Base-by-base conservation (phyloP, 1,139 yeast species). In the Saccharomyces pastorianus region DNA sequence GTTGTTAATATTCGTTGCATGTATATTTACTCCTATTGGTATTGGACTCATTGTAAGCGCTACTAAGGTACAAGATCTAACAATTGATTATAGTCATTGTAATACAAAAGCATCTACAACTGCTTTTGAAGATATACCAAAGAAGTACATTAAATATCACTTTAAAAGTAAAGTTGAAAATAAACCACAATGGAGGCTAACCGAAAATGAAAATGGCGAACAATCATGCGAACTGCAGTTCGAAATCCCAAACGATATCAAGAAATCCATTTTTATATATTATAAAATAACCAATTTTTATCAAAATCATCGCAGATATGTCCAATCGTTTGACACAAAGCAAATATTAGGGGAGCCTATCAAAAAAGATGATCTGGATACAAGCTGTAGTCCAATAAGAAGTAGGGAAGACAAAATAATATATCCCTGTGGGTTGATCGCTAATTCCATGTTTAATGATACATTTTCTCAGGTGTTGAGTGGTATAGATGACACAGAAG, bases 381-480 rank as follows among this genome's bases (percentile, higher is more conserved):
- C 74, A 47, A 88, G 87, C 68, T 93, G 99, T 74, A 80, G 88
- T 66, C 99, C 99, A 2, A 77, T 93, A 64, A 66, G 77, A 8
- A 76, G 67, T 31, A 67, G 64, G 0, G 78, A 84, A 46, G 88
- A 85, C 5, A 75, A 75, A 56, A 83, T 80, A 28, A 77, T 81
- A 61, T 93, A 93, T 69, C 99, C 99, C 7, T 93, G 99, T 73
- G 99, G 99, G 0, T 76, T 93, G 58, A 91, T 93, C 67, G 97
- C 99, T 52, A 93, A 93, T 71, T 86, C 98, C 0, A 70, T 83
- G 67, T 93, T 93, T 74, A 93, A 95, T 71, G 99, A 93, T 66
- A 85, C 97, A 1, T 85, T 77, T 64, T 67, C 81, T 2, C 69
- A 75, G 13, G 28, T 47, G 6, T 57, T 69, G 8, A 48, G 48